Evolutionary conservation across 805 yeast genomes (phyloP).

Genomic region (Wickerhamomyces ciferrii): DNA sequence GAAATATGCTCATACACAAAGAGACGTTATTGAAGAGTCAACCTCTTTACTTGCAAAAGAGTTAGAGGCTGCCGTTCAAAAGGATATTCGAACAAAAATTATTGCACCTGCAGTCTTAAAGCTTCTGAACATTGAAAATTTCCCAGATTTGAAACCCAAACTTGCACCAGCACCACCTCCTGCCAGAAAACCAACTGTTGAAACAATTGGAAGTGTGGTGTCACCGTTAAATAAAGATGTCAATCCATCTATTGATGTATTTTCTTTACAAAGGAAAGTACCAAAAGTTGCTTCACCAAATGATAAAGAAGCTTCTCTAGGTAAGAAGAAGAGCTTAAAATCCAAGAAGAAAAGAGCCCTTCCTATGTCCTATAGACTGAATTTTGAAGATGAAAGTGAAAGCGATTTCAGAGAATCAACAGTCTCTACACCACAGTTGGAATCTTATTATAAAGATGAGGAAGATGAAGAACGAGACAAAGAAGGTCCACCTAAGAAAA

Average conservation of each 20-base stretch:
- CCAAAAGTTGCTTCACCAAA: constrained; percentile 15
- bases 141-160: constrained; percentile 42
- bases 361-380: constrained; percentile 12
- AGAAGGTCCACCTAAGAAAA: neutral
- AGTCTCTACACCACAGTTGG: constrained; percentile 8
- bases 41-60: constrained; percentile 54
- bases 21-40: constrained; percentile 53
- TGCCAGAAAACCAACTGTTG: neutral
- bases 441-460: neutral
- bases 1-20: constrained; percentile 5
- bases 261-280: constrained; percentile 7
- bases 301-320: constrained; percentile 14
- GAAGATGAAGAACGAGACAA: neutral
- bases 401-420: constrained; percentile 6
- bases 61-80: constrained; percentile 52
- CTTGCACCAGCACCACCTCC: constrained; percentile 18
- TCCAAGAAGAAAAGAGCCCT: constrained; percentile 15
- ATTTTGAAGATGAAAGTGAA: constrained; percentile 13
- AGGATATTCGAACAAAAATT: constrained; percentile 69
- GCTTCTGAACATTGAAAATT: constrained; percentile 50
- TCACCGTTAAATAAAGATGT: constrained; percentile 14
- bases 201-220: constrained; percentile 3
- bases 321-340: constrained; percentile 7
- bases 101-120: constrained; percentile 67
- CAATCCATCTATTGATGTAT: constrained; percentile 13